Percentiles rank a stretch among this genome's conserved stretches.
Conservation (phyloP, 2,329 filamentous ascomycete genomes). For the Sporothrix pallida region DNA sequence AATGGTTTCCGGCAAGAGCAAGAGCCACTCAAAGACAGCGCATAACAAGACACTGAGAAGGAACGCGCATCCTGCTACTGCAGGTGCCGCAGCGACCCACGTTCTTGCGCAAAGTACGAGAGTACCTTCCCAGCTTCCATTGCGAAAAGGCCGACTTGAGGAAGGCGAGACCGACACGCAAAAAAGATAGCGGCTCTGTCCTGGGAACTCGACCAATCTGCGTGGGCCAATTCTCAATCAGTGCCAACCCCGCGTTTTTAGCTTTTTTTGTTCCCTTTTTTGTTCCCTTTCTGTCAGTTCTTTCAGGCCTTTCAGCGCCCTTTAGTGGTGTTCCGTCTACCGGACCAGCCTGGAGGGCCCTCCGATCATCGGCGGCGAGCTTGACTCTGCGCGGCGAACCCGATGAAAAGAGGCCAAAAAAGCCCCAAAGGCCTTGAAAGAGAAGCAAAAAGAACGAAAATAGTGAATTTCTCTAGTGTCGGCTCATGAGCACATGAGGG, state of each 20-base stretch:
- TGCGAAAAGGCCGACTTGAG: neutral
- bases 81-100: slow-evolving; percentile 22
- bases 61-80: slow-evolving; percentile 17
- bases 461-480: neutral
- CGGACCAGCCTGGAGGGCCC: slow-evolving; percentile 31
- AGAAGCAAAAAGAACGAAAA: neutral
- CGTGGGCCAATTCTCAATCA: slow-evolving; percentile 35
- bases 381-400: slow-evolving; percentile 8
- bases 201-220: slow-evolving; percentile 32
- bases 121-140: neutral
- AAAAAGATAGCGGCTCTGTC: neutral
- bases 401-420: neutral
- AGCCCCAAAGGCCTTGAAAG: no score
- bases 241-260: slow-evolving; percentile 37
- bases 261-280: slow-evolving; percentile 17
- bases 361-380: slow-evolving; percentile 37
- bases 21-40: neutral
- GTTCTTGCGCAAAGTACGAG: no score
- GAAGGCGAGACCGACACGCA: neutral
- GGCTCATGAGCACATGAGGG: slow-evolving; percentile 1
- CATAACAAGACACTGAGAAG: slow-evolving; percentile 4
- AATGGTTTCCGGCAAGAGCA: neutral
- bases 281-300: neutral
- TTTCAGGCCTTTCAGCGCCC: neutral
- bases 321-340: slow-evolving; percentile 30